These are phyloP conservation scores for Papiliotrema laurentii DNA, from an alignment of 1,284 basidiomycete genomes.

Conservation along the genomic window DNA sequence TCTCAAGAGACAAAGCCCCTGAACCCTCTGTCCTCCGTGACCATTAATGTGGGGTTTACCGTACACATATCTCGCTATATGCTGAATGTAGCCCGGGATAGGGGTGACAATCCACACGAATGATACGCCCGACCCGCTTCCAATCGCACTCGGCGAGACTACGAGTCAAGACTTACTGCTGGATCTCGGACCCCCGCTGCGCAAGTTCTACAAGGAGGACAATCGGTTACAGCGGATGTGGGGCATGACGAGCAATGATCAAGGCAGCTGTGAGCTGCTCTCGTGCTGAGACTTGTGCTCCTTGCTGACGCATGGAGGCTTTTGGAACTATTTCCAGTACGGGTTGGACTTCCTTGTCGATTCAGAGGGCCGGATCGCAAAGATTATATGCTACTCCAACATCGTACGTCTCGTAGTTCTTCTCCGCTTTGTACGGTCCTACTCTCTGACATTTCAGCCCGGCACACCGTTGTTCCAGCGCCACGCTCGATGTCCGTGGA, in stretches of 20 bases:
- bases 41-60: slow-evolving; percentile 18
- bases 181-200: slow-evolving; percentile 72
- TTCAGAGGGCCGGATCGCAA: slow-evolving; percentile 60
- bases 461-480: slow-evolving; percentile 81
- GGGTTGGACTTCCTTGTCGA: slow-evolving; percentile 79
- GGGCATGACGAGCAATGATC: slow-evolving; percentile 12
- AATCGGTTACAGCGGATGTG: slow-evolving; percentile 60
- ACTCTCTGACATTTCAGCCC: slow-evolving; percentile 54
- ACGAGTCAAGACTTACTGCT: slow-evolving; percentile 73
- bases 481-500: slow-evolving; percentile 85
- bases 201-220: slow-evolving; percentile 78
- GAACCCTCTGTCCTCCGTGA: slow-evolving; percentile 10
- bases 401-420: slow-evolving; percentile 64
- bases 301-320: too few species aligned
- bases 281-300: too few species aligned
- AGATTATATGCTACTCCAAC: slow-evolving; percentile 80
- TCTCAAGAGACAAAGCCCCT: slow-evolving; percentile 13
- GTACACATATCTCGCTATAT: neutral
- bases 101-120: slow-evolving; percentile 60
- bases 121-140: slow-evolving; percentile 53
- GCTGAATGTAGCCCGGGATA: slow-evolving; percentile 58
- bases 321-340: slow-evolving; percentile 87
- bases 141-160: slow-evolving; percentile 68
- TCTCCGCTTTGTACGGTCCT: neutral
- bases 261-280: slow-evolving; percentile 4